Conservation (phyloP, 2,329 filamentous ascomycete species). For the Epichloe uncinata region DNA sequence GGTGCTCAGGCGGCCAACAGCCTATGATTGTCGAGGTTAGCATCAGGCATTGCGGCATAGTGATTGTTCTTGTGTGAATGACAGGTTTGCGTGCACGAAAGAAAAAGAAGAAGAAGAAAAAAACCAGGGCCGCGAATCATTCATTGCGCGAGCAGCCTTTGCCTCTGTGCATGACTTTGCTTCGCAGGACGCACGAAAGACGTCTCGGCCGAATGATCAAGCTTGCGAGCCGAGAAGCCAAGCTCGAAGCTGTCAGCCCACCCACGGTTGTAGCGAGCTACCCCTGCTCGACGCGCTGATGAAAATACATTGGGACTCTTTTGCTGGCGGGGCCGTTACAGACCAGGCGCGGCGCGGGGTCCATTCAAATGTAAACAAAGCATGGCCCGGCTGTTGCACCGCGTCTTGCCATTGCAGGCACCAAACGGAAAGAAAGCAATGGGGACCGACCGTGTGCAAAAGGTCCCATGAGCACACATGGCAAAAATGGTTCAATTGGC, state of each 20-base stretch:
- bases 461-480: not conserved
- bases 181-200: no score
- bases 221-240: not conserved
- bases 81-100: no score
- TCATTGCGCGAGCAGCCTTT: no score
- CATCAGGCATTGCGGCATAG: not conserved
- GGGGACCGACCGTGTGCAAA: not conserved
- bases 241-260: not conserved
- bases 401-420: not conserved
- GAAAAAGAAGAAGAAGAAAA: not conserved
- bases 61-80: not conserved
- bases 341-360: conserved; percentile 7
- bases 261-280: no score
- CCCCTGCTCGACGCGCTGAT: not conserved
- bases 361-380: conserved; percentile 12
- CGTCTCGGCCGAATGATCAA: no score
- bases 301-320: not conserved
- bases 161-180: no score
- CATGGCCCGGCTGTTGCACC: conserved; percentile 2
- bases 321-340: not conserved
- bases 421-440: not conserved
- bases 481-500: not conserved
- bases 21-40: conserved; percentile 33
- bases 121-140: no score
- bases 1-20: conserved; percentile 50